Evolutionary conservation across 176 grass and related monocot genomes (phyloP).

Genomic region (Oryza australiensis): DNA sequence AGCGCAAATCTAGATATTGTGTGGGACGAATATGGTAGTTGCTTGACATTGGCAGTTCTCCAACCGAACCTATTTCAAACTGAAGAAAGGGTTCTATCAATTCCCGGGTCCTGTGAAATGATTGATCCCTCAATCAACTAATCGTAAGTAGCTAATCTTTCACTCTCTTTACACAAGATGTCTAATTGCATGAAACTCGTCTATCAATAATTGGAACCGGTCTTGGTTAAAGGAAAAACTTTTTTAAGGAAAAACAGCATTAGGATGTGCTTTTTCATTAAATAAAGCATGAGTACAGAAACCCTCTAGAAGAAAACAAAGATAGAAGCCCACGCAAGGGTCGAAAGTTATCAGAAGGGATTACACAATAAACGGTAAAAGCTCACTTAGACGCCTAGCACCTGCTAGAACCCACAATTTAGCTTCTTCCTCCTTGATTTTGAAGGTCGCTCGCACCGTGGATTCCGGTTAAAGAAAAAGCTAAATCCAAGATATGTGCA

Average conservation of each 20-base stretch:
- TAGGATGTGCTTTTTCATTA: too few species aligned
- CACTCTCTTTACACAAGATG: neutral
- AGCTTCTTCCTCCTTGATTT: too few species aligned
- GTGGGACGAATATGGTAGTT: neutral
- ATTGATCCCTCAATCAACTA: neutral
- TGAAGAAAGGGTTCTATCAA: neutral
- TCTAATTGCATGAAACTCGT: neutral
- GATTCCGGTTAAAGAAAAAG: neutral
- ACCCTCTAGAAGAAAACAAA: too few species aligned
- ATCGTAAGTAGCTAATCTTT: neutral
- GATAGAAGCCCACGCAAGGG: too few species aligned
- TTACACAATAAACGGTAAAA: too few species aligned
- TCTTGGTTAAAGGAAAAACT: too few species aligned
- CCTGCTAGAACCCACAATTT: too few species aligned
- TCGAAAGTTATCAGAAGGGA: too few species aligned
- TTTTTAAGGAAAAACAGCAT: too few species aligned
- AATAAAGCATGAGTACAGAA: too few species aligned
- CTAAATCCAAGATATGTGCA: neutral
- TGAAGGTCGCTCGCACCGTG: too few species aligned
- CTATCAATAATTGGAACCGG: neutral
- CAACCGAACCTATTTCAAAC: neutral
- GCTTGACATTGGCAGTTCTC: neutral
- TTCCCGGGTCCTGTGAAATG: neutral
- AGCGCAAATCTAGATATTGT: neutral
- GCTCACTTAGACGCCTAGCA: too few species aligned